Percentiles rank a stretch among this genome's conserved stretches.
Conservation (phyloP, 2,329 filamentous ascomycete genomes). For the Penicillium sclerotigenum region DNA sequence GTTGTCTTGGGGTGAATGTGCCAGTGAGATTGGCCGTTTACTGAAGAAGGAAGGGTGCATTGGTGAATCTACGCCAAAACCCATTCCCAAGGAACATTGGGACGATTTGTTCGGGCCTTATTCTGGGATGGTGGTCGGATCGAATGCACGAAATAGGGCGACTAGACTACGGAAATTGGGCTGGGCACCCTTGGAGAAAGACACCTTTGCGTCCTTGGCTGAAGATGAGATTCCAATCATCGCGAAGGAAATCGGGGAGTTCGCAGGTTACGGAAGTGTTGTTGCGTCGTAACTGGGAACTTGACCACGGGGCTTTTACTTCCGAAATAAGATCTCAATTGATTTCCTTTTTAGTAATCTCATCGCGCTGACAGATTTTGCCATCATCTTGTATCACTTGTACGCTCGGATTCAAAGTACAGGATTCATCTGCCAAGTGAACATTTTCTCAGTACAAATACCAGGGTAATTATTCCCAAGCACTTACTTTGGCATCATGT, state of each 20-base stretch:
- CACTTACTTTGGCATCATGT: background rate
- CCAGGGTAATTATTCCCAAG: background rate
- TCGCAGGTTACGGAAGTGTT: background rate
- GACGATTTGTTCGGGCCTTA: background rate
- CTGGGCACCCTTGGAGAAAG: slow-evolving; percentile 7
- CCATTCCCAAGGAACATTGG: background rate
- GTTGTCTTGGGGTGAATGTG: slow-evolving; percentile 6
- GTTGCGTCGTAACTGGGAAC: background rate
- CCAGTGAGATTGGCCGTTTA: background rate
- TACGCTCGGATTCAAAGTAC: background rate
- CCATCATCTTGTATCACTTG: background rate
- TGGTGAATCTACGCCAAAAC: background rate
- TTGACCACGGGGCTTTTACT: background rate
- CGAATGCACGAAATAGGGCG: slow-evolving; percentile 2
- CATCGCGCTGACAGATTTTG: background rate
- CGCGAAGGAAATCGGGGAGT: slow-evolving; percentile 2
- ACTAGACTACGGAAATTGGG: slow-evolving; percentile 6
- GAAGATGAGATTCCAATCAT: slow-evolving; percentile 8
- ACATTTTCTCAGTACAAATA: background rate
- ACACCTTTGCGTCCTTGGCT: background rate
- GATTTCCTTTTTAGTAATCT: background rate
- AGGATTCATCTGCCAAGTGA: background rate
- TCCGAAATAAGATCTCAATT: background rate
- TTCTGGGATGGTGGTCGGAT: slow-evolving; percentile 1
- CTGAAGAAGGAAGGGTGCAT: background rate